These are phyloP conservation scores for Talaromyces sp. DNA, from an alignment of 2,329 filamentous ascomycete species.

Conservation along the genomic window DNA sequence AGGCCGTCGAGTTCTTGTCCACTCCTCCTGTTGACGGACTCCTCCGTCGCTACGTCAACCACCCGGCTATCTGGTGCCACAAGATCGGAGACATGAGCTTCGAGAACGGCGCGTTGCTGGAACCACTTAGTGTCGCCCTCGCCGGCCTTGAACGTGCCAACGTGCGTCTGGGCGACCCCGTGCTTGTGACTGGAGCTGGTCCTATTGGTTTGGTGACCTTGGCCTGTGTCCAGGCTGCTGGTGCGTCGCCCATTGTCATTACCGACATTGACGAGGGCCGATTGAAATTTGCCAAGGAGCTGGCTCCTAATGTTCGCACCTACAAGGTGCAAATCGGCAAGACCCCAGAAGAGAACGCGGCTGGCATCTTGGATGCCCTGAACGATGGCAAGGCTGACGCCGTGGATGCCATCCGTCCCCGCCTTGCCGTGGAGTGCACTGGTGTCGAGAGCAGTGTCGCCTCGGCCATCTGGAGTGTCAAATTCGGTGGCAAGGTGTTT, in stretches of 20 bases:
- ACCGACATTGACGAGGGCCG: constrained; percentile 90
- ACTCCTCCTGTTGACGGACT: constrained; percentile 87
- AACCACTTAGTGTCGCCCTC: constrained; percentile 83
- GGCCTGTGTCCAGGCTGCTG: constrained; percentile 77
- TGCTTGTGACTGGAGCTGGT: constrained; percentile 86
- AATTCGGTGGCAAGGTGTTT: constrained; percentile 96
- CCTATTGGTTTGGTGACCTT: constrained; percentile 90
- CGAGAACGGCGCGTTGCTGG: constrained; percentile 85
- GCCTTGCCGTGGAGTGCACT: constrained; percentile 84
- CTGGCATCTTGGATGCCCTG: constrained; percentile 64
- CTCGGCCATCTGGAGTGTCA: constrained; percentile 80
- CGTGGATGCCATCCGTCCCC: constrained; percentile 65
- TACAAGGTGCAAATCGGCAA: constrained; percentile 49
- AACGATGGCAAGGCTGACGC: constrained; percentile 42
- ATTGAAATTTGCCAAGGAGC: constrained; percentile 75
- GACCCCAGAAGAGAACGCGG: constrained; percentile 65
- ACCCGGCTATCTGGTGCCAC: constrained; percentile 92
- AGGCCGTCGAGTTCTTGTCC: constrained; percentile 77
- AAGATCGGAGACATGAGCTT: constrained; percentile 91
- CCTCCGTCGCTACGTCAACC: constrained; percentile 87
- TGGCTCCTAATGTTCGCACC: constrained; percentile 74
- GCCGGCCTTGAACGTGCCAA: constrained; percentile 81
- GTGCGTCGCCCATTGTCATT: constrained; percentile 85
- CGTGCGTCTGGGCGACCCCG: constrained; percentile 77
- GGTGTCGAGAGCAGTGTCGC: constrained; percentile 87